Evolutionary conservation across 352 stramenopile species (phyloP).

Genomic region (Halophytophthora polymorphica): DNA sequence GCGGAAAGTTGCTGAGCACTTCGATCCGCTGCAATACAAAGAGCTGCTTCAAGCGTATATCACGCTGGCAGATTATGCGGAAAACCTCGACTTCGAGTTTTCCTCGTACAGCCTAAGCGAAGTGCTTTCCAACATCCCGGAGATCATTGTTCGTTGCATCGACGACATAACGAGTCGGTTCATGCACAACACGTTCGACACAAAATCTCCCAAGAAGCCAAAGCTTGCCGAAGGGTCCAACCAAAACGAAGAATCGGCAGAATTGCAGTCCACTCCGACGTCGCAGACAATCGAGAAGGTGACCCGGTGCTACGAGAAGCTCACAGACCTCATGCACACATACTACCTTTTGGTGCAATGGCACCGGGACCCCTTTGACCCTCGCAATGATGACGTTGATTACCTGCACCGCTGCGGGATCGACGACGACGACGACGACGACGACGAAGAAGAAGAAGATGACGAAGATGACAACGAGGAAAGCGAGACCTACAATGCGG

Average conservation of each 20-base stretch:
- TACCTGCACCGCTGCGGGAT: slow-evolving; percentile 84
- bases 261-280: slow-evolving; percentile 11
- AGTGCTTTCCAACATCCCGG: slow-evolving; percentile 71
- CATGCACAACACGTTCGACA: slow-evolving; percentile 41
- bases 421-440: slow-evolving; percentile 75
- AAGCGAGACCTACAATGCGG: slow-evolving; percentile 22
- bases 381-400: slow-evolving; percentile 57
- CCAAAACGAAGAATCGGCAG: slow-evolving; percentile 16
- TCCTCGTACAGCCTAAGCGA: slow-evolving; percentile 61
- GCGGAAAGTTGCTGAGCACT: slow-evolving; percentile 58
- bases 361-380: slow-evolving; percentile 85
- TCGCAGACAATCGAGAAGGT: slow-evolving; percentile 59
- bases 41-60: slow-evolving; percentile 84
- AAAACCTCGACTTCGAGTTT: slow-evolving; percentile 79
- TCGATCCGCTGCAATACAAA: slow-evolving; percentile 74
- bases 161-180: slow-evolving; percentile 63
- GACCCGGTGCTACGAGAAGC: slow-evolving; percentile 53
- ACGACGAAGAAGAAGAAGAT: slow-evolving; percentile 67
- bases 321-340: slow-evolving; percentile 85
- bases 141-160: slow-evolving; percentile 76
- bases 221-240: slow-evolving; percentile 21
- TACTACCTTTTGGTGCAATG: slow-evolving; percentile 89
- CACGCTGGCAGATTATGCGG: slow-evolving; percentile 67
- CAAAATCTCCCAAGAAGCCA: slow-evolving; percentile 37
- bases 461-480: slow-evolving; percentile 45